Evolutionary conservation across 108 stramenopile species (phyloP).

Genomic region (Fistulifera solaris): DNA sequence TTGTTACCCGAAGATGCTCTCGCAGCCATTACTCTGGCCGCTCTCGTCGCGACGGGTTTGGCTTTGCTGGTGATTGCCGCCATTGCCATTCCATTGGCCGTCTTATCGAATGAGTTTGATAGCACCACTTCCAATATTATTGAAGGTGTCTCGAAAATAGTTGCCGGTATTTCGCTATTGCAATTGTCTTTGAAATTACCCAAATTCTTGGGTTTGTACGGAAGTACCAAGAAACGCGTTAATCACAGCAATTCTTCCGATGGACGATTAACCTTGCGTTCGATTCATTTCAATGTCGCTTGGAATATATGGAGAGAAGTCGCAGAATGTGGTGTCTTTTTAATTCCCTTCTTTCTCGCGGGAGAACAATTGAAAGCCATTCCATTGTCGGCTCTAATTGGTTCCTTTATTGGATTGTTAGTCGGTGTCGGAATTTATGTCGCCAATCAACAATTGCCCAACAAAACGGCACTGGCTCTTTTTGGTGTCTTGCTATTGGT

Average conservation of each 20-base stretch:
- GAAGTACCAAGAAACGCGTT: slow-evolving; percentile 14
- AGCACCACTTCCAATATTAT: slow-evolving; percentile 39
- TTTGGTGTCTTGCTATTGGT: slow-evolving; percentile 47
- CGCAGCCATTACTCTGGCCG: slow-evolving; percentile 44
- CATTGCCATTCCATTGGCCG: slow-evolving; percentile 50
- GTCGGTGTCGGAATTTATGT: slow-evolving; percentile 46
- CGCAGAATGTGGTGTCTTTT: slow-evolving; percentile 73
- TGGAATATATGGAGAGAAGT: slow-evolving; percentile 86
- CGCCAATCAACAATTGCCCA: slow-evolving; percentile 34
- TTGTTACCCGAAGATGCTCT: slow-evolving; percentile 39
- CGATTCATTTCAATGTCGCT: slow-evolving; percentile 76
- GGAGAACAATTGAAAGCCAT: slow-evolving; percentile 54
- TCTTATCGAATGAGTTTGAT: slow-evolving; percentile 48
- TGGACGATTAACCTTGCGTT: slow-evolving; percentile 34
- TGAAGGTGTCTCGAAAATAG: slow-evolving; percentile 69
- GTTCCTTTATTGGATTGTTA: slow-evolving; percentile 36
- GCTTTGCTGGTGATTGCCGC: slow-evolving; percentile 39
- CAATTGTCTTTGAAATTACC: slow-evolving; percentile 72
- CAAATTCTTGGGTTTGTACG: slow-evolving; percentile 62
- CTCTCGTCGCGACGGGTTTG: slow-evolving; percentile 42
- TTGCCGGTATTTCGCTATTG: slow-evolving; percentile 60
- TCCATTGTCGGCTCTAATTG: slow-evolving; percentile 59
- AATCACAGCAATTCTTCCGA: slow-evolving; percentile 8
- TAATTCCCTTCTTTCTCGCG: slow-evolving; percentile 66
- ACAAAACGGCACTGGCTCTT: slow-evolving; percentile 42